Percentiles rank a stretch among this genome's conserved stretches.
Evolutionary conservation across 2,329 filamentous ascomycete genomes (phyloP).

Genomic region (Clarireedia monteithiana): DNA sequence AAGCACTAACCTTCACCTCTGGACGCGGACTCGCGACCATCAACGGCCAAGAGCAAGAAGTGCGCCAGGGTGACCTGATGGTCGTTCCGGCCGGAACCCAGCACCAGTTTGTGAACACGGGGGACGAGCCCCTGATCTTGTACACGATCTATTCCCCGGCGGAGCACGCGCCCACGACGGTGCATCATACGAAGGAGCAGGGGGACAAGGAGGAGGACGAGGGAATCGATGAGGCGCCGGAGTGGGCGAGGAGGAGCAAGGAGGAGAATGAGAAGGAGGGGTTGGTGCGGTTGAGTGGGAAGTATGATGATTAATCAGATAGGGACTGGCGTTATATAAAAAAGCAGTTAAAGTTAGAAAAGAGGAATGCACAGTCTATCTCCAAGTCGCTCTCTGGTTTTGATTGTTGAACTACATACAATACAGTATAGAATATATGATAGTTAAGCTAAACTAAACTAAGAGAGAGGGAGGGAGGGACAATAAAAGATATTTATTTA

Average conservation of each 20-base stretch:
- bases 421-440: no score
- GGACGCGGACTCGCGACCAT: constrained; percentile 51
- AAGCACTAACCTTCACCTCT: constrained; percentile 56
- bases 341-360: no score
- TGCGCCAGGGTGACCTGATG: constrained; percentile 33
- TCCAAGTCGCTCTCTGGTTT: no score
- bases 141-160: constrained; percentile 57
- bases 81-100: constrained; percentile 58
- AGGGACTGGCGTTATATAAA: no score
- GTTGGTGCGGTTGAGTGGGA: constrained; percentile 38
- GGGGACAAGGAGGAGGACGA: constrained; percentile 55
- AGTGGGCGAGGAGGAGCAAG: constrained; percentile 50
- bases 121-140: constrained; percentile 49
- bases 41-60: constrained; percentile 47
- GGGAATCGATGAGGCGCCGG: constrained; percentile 51
- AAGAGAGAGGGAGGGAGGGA: no score
- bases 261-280: constrained; percentile 49
- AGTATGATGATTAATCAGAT: constrained; percentile 12
- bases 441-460: no score
- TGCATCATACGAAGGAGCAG: constrained; percentile 56
- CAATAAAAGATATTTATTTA: no score
- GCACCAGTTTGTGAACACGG: constrained; percentile 58
- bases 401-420: no score
- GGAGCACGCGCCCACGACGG: constrained; percentile 50
- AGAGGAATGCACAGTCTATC: no score